Percentiles rank a stretch among this genome's conserved stretches.
phyloP scores from a whole-genome alignment of 176 grass and related monocot species.

The Saccharum spontaneum region DNA sequence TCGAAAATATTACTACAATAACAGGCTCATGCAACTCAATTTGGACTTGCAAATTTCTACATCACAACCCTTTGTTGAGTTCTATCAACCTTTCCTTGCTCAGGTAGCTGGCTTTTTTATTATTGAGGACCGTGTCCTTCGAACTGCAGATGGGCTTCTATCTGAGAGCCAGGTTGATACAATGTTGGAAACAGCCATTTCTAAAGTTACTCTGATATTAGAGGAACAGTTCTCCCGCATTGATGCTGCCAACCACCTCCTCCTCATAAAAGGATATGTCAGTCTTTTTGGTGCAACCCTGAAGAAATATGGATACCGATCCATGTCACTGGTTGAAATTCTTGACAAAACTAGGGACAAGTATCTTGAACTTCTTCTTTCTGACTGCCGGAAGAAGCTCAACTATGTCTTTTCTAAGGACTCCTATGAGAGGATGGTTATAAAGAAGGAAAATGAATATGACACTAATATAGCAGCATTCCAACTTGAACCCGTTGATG shows the following conservation, averaged over 20 bases:
- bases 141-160: conserved; percentile 69
- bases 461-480: conserved; percentile 64
- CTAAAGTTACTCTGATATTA: conserved; percentile 63
- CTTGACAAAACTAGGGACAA: conserved; percentile 73
- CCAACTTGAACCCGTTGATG: conserved; percentile 53
- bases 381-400: conserved; percentile 66
- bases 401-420: conserved; percentile 51
- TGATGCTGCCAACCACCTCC: conserved; percentile 62
- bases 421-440: conserved; percentile 54
- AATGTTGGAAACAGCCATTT: conserved; percentile 63
- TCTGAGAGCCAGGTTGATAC: conserved; percentile 71
- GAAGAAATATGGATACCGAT: conserved; percentile 56
- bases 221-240: conserved; percentile 65
- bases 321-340: conserved; percentile 51
- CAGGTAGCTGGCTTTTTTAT: conserved; percentile 91
- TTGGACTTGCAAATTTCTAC: conserved; percentile 75
- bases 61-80: conserved; percentile 70
- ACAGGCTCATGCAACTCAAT: conserved; percentile 79
- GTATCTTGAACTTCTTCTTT: conserved; percentile 61
- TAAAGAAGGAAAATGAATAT: conserved; percentile 78
- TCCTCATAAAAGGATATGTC: conserved; percentile 71
- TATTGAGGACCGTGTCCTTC: conserved; percentile 65
- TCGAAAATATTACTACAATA: conserved; percentile 70
- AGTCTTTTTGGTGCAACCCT: conserved; percentile 61
- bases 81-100: conserved; percentile 61